Evolutionary conservation across 2,329 filamentous ascomycete species (phyloP), one percentile per base, ranked within the genome.

Genomic region (Sporothrix euskadiensis): DNA sequence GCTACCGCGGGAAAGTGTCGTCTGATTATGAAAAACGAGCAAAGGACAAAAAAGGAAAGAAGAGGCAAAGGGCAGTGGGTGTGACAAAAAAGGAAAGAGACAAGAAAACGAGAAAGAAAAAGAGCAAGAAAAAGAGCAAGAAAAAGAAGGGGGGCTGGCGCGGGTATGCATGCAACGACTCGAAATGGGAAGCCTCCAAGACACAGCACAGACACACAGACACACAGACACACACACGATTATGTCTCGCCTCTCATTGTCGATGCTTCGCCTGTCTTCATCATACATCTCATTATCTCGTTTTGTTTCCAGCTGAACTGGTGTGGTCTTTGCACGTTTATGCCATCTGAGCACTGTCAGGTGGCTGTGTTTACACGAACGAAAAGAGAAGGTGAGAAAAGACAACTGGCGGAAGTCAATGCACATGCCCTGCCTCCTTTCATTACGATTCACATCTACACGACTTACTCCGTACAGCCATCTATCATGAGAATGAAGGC

Each of bases 181-280:
- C 65, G 65, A 68, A 44, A 68, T 68, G 44, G 65, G 44, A 35
- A 49, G 44, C 14, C 65, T n/a, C 44, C 35, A 26, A 61, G 32
- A 61, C 57, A n/a, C 16, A 22, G 22, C n/a, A 57, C 54, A 57
- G 9, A 57, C 10, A 57, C 54, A 57, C 22, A 57, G 12, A 57
- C 30, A 30, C n/a, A 26, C 16, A 35, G 7, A 10, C n/a, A 19
- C 16, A 49, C 10, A 52, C 35, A 41, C 35, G 6, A 14, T 39
- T 61, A 7, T 14, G 19, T 16, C 26, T 59, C 2, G 56, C 19
- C 56, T 35, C 30, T 35, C 26, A 59, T 66, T n/a, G 39, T 47
- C 61, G 39, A 66, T 41, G 9, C 10, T 49, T 47, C n/a, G 39
- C 39, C 30, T 47, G 39, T 19, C 39, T 47, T 12, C 39, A 47